Evolutionary conservation across 2,329 filamentous ascomycete species (phyloP), one percentile per base, ranked within the genome.

Genomic region (Metarhizium sp.): DNA sequence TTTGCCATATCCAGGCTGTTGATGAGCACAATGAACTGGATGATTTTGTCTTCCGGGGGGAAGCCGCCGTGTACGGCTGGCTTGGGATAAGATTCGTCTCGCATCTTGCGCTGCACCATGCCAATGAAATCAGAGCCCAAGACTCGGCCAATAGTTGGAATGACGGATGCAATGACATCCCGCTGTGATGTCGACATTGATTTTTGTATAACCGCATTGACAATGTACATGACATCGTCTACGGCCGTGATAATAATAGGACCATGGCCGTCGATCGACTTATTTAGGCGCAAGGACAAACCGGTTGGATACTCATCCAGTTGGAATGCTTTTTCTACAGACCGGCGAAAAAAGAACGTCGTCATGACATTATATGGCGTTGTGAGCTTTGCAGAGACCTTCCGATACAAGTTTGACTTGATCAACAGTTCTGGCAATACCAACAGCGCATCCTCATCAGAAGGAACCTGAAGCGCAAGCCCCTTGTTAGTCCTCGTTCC

Each of bases 141-240:
- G 0, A 99, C 86, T 38, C 90, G 83, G 18, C 87, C 83, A 5
- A 97, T 77, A 0, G 85, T 87, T 2, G 91, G 87, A 30, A 96
- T 74, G 6, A 95, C 88, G 55, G 82, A 88, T 46, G 83, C 82
- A 25, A 95, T 81, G 3, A 96, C 85, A 18, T 86, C 79, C 61
- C 85, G 79, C 67, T 96, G 92, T 2, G 88, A 90, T 0, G 95
- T 97, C 0, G 89, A 87, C 25, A 97, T 77, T 0, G 90, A 88
- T 60, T 92, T 86, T 60, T 95, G 87, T 7, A 97, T 78, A 38
- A 97, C 88, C 52, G 92, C 87, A 67, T 95, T 95, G 67, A 96
- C 89, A 63, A 99, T 96, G 72, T 97, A 99, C 92, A 99, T 97
- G 66, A 97, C 91, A 73, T 96, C 94, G 74, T 99, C 94, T 8